Evolutionary conservation across 805 yeast genomes (phyloP).

Genomic region (Wickerhamiella musiphila): DNA sequence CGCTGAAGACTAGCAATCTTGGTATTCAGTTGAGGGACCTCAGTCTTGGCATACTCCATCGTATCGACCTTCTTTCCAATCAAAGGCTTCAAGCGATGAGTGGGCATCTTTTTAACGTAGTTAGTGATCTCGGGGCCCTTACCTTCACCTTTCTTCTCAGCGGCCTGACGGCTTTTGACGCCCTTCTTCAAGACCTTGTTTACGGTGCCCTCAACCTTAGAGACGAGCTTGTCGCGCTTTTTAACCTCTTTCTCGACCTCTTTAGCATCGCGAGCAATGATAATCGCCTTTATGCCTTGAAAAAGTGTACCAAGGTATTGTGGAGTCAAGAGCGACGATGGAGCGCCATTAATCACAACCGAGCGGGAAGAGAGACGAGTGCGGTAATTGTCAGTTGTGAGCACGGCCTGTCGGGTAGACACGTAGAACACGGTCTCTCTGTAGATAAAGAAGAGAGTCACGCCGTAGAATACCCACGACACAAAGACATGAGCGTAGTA

Average conservation of each 20-base stretch:
- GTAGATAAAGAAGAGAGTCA: slow-evolving; percentile 53
- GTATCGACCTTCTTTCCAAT: slow-evolving; percentile 78
- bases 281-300: slow-evolving; percentile 65
- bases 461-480: slow-evolving; percentile 64
- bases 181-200: slow-evolving; percentile 41
- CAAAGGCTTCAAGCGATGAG: slow-evolving; percentile 52
- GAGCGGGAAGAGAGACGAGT: slow-evolving; percentile 59
- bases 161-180: slow-evolving; percentile 42
- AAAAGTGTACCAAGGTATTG: slow-evolving; percentile 57
- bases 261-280: slow-evolving; percentile 53
- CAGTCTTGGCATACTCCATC: slow-evolving; percentile 50
- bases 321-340: slow-evolving; percentile 55
- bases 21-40: slow-evolving; percentile 48
- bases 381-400: slow-evolving; percentile 70
- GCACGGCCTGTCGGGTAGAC: slow-evolving; percentile 57
- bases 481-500: slow-evolving; percentile 77
- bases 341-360: slow-evolving; percentile 70
- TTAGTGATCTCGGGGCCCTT: slow-evolving; percentile 19
- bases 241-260: slow-evolving; percentile 37
- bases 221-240: slow-evolving; percentile 42
- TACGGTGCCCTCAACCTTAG: slow-evolving; percentile 50
- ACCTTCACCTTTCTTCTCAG: slow-evolving; percentile 43
- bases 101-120: slow-evolving; percentile 74
- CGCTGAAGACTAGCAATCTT: slow-evolving; percentile 45
- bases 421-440: slow-evolving; percentile 68